Conservation (phyloP, 352 stramenopile genomes). For the Globisporangium barbulae region DNA sequence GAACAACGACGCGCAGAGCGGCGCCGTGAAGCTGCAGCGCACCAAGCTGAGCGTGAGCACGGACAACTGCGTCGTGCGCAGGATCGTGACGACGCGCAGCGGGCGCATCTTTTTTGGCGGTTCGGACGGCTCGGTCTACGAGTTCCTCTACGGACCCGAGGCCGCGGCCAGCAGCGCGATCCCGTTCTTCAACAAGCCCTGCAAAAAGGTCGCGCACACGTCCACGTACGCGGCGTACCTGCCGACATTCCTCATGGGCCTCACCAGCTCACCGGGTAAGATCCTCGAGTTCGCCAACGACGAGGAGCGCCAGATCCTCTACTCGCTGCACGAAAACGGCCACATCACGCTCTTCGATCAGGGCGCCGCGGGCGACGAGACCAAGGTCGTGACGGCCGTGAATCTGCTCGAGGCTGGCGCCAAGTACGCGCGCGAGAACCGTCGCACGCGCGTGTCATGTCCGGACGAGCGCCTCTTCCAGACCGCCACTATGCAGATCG, state of each 20-base stretch:
- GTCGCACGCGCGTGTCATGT: slow-evolving; percentile 77
- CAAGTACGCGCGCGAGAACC: slow-evolving; percentile 82
- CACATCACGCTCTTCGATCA: slow-evolving; percentile 79
- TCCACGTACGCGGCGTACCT: slow-evolving; percentile 79
- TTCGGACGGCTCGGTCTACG: slow-evolving; percentile 94
- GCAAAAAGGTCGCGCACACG: slow-evolving; percentile 92
- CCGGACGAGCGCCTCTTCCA: slow-evolving; percentile 82
- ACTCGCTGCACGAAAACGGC: slow-evolving; percentile 86
- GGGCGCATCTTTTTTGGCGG: slow-evolving; percentile 96
- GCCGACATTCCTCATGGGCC: slow-evolving; percentile 69
- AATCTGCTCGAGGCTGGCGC: slow-evolving; percentile 68
- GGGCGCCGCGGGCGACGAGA: slow-evolving; percentile 43
- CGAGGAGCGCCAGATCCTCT: slow-evolving; percentile 87
- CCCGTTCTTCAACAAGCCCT: slow-evolving; percentile 64
- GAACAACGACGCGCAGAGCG: slow-evolving; percentile 34
- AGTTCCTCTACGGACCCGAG: slow-evolving; percentile 78
- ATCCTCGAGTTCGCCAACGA: slow-evolving; percentile 89
- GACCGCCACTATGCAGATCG: slow-evolving; percentile 55
- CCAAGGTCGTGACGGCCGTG: slow-evolving; percentile 60
- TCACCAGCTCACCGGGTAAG: slow-evolving; percentile 73
- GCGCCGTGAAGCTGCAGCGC: slow-evolving; percentile 50
- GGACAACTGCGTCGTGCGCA: slow-evolving; percentile 92
- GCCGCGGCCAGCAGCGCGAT: slow-evolving; percentile 29
- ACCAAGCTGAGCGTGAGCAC: slow-evolving; percentile 92
- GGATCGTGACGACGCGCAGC: slow-evolving; percentile 78